Evolutionary conservation across 2,329 filamentous ascomycete species (phyloP), one percentile per base, ranked within the genome.

Genomic region (Neonectria punicea): DNA sequence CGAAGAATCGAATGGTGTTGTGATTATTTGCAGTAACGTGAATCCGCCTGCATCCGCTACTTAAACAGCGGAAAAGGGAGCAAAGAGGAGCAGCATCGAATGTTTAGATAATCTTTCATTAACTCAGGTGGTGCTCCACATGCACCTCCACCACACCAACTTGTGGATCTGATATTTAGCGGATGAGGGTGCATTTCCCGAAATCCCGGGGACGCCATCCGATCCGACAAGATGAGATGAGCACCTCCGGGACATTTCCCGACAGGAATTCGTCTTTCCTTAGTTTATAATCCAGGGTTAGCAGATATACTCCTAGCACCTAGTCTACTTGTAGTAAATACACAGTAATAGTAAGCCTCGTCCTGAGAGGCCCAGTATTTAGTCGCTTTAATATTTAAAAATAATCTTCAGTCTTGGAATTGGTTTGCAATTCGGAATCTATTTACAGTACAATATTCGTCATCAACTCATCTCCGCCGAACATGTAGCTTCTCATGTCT

Each of bases 401-500:
- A 22, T n/a, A 4, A 3, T 20, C 3, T 20, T 22, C 4, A 22
- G 22, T 4, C 3, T 22, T 22, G 22, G 22, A 22, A 22, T 4
- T 22, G 4, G 22, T 22, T 22, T 22, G 22, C 22, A 22, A 3
- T 22, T 4, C 22, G 22, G 22, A 22, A 22, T 22, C 22, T 22
- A 36, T 36, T 1, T 14, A 34, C 32, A 13, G 3, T 5, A 34
- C 36, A 16, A 16, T 16, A 6, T 7, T 13, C n/a, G 25, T 25
- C 25, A 25, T 6, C 25, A 25, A 25, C 18, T 41, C 39, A 41
- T 14, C 4, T n/a, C 7, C 47, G 54, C 20, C 53, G 30, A 18
- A 43, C 51, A 34, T 74, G 75, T 7, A 70, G 74, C 66, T 73
- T 77, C 61, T 78, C 74, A 57, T 80, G 79, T 49, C 79, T 69